Conservation (phyloP, 139 green algal genomes). For the Coccomyxa sp. region DNA sequence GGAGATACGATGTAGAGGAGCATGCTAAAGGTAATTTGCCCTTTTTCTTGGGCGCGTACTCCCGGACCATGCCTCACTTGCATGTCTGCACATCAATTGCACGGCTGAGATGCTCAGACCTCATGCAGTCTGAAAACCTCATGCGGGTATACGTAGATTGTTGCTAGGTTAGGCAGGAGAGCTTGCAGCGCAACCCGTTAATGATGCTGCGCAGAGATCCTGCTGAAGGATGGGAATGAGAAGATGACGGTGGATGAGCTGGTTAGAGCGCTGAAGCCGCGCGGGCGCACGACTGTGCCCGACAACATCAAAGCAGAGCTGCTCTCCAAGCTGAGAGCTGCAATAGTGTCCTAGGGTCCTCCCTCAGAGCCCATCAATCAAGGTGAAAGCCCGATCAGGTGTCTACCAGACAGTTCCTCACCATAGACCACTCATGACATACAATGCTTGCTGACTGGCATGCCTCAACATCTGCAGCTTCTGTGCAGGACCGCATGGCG, state of each 20-base stretch:
- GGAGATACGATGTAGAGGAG: constrained; percentile 55
- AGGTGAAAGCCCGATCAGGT: too few species aligned
- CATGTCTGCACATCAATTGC: not conserved
- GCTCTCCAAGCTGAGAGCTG: constrained; percentile 12
- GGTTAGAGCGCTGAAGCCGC: constrained; percentile 35
- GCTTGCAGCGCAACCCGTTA: not conserved
- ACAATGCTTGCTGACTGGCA: too few species aligned
- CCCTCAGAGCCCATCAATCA: too few species aligned
- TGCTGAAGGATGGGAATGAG: constrained; percentile 26
- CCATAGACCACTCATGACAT: too few species aligned
- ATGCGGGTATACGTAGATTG: not conserved
- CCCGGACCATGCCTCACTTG: not conserved
- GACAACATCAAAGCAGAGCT: constrained; percentile 67
- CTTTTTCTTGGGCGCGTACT: not conserved
- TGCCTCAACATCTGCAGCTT: too few species aligned
- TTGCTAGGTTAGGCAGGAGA: not conserved
- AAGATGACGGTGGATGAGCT: constrained; percentile 57
- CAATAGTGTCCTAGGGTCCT: not conserved
- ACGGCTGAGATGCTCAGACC: too few species aligned
- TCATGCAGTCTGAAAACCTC: not conserved
- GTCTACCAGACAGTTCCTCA: too few species aligned
- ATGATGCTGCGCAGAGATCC: constrained; percentile 30
- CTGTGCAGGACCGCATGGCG: too few species aligned
- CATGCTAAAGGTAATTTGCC: constrained; percentile 2
- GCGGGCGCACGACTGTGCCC: constrained; percentile 40